phyloP scores from a whole-genome alignment of 164 flowering plant genomes.

The Hamamelis virginiana region DNA sequence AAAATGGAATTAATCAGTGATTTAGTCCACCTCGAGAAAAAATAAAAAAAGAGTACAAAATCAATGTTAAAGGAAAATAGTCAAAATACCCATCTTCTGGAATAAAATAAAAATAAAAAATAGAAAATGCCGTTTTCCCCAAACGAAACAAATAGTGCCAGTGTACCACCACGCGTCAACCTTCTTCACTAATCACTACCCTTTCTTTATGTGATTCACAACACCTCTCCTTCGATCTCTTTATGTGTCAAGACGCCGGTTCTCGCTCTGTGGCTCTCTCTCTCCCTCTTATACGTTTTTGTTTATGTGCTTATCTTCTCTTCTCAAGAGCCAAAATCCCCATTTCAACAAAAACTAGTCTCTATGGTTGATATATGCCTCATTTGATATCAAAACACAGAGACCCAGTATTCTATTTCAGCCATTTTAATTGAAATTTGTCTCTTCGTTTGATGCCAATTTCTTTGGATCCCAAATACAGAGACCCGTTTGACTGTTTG shows the following conservation, averaged over 20 bases:
- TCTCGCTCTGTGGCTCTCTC: slow-evolving; percentile 1
- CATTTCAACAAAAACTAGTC: background rate
- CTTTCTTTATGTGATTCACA: background rate
- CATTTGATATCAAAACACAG: background rate
- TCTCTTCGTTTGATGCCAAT: background rate
- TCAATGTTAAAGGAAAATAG: too few relatives aligned
- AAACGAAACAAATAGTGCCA: background rate
- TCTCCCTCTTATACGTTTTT: background rate
- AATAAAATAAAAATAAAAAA: too few relatives aligned
- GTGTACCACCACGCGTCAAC: slow-evolving; percentile 17
- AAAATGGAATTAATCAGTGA: too few relatives aligned
- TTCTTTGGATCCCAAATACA: background rate
- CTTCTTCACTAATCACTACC: background rate
- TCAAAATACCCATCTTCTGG: too few relatives aligned
- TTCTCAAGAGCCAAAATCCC: background rate
- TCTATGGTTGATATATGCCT: background rate
- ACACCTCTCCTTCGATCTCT: background rate
- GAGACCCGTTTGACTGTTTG: slow-evolving; percentile 6
- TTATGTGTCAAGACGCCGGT: slow-evolving; percentile 3
- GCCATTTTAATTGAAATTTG: background rate
- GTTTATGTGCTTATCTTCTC: slow-evolving; percentile 1
- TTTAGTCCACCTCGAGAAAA: too few relatives aligned
- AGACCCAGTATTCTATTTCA: slow-evolving; percentile 6
- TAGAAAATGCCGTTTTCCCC: slow-evolving; percentile 2
- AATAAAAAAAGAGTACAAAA: too few relatives aligned